Base-by-base conservation (phyloP, 2,329 filamentous ascomycete genomes). In the Pestalotiopsis fici region DNA sequence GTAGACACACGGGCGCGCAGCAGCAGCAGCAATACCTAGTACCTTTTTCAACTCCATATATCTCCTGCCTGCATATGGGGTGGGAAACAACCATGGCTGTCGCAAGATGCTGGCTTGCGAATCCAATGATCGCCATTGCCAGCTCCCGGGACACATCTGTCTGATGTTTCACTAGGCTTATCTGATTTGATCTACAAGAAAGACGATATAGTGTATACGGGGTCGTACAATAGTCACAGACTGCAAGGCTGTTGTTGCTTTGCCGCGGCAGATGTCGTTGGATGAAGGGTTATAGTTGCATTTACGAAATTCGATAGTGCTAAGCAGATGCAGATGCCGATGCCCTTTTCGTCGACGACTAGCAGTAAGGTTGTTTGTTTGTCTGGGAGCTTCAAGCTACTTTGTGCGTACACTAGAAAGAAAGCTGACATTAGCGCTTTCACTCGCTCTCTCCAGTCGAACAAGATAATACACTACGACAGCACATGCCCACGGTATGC, bases 101-200 rank as follows among this genome's bases (percentile, higher is more conserved):
- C 25, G 67, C 66, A 59, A 72, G 70, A 64, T 73, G 28, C 70
- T 71, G 70, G 69, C 11, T 72, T 73, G 68, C 68, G 70, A 72
- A 65, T 67, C 70, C 70, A 61, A 68, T 74, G 70, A 73, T 73
- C 70, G 65, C 62, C 71, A 64, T 55, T 65, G 59, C 70, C 67
- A 66, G 65, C 67, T 66, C 64, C 69, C 71, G 70, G 70, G 69
- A 73, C 71, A 69, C 67, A 35, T 71, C 60, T 55, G 25, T 31
- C 15, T 23, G 61, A 56, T 39, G 21, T 62, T 37, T 47, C 57
- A 60, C 57, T 37, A 50, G 59, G 59, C 31, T 60, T 60, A 60
- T 39, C 31, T 28, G 57, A 60, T 60, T 35, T 31, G 23, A 39
- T 28, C 57, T 35, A 31, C 31, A 54, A 63, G 55, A 67, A 66